phyloP scores from a whole-genome alignment of 139 green algal genomes.

The Closterium sp. region DNA sequence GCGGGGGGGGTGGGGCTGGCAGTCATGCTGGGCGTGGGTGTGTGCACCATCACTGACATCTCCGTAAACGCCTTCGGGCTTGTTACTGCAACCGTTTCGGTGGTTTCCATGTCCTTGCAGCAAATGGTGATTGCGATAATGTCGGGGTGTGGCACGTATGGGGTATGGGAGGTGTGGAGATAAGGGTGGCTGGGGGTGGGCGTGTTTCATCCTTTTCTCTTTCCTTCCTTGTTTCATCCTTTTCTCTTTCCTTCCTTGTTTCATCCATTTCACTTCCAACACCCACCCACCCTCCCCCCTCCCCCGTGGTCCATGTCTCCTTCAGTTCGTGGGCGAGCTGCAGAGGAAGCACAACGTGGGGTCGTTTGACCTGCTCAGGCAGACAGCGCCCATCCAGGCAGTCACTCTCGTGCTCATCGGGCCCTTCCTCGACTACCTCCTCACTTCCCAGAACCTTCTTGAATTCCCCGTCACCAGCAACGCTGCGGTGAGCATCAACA shows the following conservation, averaged over 20 bases:
- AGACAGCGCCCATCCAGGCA: constrained; percentile 21
- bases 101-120: no score
- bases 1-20: no score
- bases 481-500: neutral
- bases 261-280: no score
- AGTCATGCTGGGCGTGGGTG: constrained; percentile 23
- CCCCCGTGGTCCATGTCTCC: neutral
- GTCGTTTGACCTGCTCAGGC: constrained; percentile 73
- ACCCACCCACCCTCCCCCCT: no score
- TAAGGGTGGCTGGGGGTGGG: no score
- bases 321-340: constrained; percentile 66
- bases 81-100: no score
- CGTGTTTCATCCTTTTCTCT: no score
- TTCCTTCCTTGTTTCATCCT: neutral
- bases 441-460: neutral
- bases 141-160: no score
- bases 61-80: no score
- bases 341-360: constrained; percentile 77
- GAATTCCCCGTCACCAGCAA: neutral
- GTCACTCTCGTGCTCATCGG: neutral
- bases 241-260: no score
- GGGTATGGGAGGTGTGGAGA: no score
- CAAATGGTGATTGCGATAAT: no score
- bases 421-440: constrained; percentile 14
- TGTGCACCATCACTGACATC: neutral